Percentiles rank a stretch among this genome's conserved stretches.
phyloP scores from a whole-genome alignment of 495 filamentous ascomycete species.

The Parathielavia hyrcaniae region DNA sequence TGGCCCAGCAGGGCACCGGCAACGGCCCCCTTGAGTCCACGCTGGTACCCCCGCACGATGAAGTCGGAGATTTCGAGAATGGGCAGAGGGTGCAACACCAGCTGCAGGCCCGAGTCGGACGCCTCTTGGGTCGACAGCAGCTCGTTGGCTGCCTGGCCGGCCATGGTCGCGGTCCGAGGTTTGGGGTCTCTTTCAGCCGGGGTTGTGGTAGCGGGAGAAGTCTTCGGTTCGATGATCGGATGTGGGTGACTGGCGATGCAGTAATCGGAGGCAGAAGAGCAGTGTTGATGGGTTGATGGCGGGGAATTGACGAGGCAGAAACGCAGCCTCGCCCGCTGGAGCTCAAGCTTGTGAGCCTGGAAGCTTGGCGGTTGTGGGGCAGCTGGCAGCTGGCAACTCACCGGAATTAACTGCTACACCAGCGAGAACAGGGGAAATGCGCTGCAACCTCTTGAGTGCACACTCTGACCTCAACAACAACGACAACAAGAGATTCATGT shows the following conservation, averaged over 20 bases:
- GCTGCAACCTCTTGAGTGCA: too few relatives aligned
- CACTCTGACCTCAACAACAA: too few relatives aligned
- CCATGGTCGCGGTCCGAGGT: conserved; percentile 12
- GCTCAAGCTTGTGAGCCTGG: conserved; percentile 1
- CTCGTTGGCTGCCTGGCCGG: conserved; percentile 22
- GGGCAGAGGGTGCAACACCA: conserved; percentile 87
- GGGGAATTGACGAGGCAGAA: conserved; percentile 22
- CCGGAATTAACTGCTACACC: too few relatives aligned
- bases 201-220: too few relatives aligned
- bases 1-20: conserved; percentile 84
- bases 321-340: conserved; percentile 28
- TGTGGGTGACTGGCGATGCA: neutral
- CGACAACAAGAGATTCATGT: too few relatives aligned
- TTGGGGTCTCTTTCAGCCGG: neutral
- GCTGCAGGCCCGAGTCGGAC: conserved; percentile 70
- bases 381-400: neutral
- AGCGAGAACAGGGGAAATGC: too few relatives aligned
- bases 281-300: neutral
- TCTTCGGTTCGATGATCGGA: neutral
- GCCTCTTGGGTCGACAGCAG: conserved; percentile 48
- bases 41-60: conserved; percentile 81
- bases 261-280: neutral
- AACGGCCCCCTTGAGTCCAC: conserved; percentile 65
- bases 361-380: neutral
- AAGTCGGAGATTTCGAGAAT: conserved; percentile 96